phyloP scores from a whole-genome alignment of 2,329 filamentous ascomycete genomes.

The Diaporthe sp. region DNA sequence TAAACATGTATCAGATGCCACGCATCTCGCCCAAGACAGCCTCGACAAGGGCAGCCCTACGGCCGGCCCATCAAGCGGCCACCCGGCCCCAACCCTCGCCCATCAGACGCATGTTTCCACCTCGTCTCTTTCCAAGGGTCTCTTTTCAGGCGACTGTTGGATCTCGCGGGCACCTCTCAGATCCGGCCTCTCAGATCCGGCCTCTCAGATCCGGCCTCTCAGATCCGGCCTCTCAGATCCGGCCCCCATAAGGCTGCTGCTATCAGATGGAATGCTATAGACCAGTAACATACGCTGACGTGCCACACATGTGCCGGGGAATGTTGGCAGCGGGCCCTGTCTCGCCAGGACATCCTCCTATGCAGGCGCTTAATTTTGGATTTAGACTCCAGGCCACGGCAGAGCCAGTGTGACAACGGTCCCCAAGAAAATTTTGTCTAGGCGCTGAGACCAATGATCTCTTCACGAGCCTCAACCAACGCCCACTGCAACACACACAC shows the following conservation, averaged over 20 bases:
- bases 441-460: constrained; percentile 18
- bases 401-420: constrained; percentile 14
- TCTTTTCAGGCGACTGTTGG: not conserved
- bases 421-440: not conserved
- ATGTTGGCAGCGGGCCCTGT: not conserved
- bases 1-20: constrained; percentile 27
- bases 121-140: not conserved
- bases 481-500: not conserved
- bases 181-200: not conserved
- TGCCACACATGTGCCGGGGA: constrained; percentile 23
- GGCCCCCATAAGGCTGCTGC: constrained; percentile 12
- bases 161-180: constrained; percentile 17
- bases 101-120: constrained; percentile 33
- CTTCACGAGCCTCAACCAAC: not conserved
- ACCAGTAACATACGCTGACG: not conserved
- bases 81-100: not conserved
- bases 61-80: constrained; percentile 26
- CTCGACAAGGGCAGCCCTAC: constrained; percentile 26
- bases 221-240: constrained; percentile 6
- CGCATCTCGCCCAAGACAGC: constrained; percentile 1
- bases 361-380: constrained; percentile 32
- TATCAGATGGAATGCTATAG: constrained; percentile 8
- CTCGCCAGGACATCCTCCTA: constrained; percentile 11
- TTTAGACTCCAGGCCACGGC: not conserved
- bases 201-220: constrained; percentile 20